phyloP scores from a whole-genome alignment of 257 asterid genomes.

The Ophiorrhiza pumila region DNA sequence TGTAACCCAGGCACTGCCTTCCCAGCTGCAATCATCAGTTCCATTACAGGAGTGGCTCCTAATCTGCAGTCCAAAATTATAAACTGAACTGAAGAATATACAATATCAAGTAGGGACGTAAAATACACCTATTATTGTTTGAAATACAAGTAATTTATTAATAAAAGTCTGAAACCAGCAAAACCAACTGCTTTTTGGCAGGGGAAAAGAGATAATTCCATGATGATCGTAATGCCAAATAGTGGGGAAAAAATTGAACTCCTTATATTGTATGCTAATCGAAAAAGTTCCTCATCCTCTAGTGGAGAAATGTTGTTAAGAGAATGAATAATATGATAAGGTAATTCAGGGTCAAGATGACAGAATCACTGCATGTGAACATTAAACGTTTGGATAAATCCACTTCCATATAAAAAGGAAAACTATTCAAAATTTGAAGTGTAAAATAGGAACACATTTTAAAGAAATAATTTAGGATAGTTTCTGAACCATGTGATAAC shows the following conservation, averaged over 20 bases:
- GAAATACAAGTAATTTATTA: background rate
- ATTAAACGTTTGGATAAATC: too few species aligned
- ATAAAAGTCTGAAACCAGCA: background rate
- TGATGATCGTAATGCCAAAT: background rate
- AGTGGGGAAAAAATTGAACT: background rate
- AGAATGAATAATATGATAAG: background rate
- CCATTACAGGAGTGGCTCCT: conserved; percentile 94
- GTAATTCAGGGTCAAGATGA: background rate
- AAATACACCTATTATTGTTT: background rate
- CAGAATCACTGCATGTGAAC: background rate
- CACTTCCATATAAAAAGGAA: background rate
- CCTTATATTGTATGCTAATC: background rate
- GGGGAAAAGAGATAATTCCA: background rate
- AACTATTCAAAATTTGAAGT: background rate
- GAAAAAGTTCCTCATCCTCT: background rate
- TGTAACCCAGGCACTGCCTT: conserved; percentile 85
- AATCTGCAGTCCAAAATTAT: conserved; percentile 47
- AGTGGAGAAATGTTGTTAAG: background rate
- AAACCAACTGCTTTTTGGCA: background rate
- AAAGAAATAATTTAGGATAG: background rate
- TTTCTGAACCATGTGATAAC: background rate
- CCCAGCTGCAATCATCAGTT: conserved; percentile 96
- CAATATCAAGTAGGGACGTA: background rate
- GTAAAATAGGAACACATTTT: background rate
- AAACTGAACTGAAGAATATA: conserved; percentile 10